Conservation (phyloP, 108 stramenopile genomes). For the Pseudonitzschia multistriata region DNA sequence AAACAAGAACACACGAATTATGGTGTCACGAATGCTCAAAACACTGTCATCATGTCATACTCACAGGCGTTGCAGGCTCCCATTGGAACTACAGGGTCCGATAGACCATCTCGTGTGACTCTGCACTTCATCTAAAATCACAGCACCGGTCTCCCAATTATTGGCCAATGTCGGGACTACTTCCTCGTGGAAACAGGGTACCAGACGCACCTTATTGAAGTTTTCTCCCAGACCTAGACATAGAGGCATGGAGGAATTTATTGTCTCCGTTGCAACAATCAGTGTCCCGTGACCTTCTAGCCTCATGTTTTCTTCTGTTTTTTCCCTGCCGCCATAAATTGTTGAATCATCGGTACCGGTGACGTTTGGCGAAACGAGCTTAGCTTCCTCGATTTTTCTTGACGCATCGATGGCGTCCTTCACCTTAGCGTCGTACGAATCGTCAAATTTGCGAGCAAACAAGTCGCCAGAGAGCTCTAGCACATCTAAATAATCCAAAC, state of each 20-base stretch:
- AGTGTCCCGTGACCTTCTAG: slow-evolving; percentile 84
- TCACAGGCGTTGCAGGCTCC: slow-evolving; percentile 62
- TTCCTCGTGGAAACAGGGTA: slow-evolving; percentile 76
- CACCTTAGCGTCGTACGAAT: slow-evolving; percentile 55
- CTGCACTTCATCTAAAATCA: slow-evolving; percentile 75
- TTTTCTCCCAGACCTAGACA: slow-evolving; percentile 68
- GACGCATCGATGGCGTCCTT: slow-evolving; percentile 70
- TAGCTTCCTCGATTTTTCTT: slow-evolving; percentile 47
- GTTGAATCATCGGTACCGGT: slow-evolving; percentile 4
- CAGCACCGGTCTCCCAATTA: slow-evolving; percentile 82
- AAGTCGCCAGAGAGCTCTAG: slow-evolving; percentile 81
- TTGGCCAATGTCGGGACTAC: slow-evolving; percentile 61
- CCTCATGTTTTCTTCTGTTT: slow-evolving; percentile 25
- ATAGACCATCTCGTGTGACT: slow-evolving; percentile 80
- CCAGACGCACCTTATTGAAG: slow-evolving; percentile 53
- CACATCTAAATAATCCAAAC: slow-evolving; percentile 76
- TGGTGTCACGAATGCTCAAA: neutral
- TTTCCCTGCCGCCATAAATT: neutral
- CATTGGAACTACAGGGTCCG: slow-evolving; percentile 84
- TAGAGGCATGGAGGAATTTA: slow-evolving; percentile 53
- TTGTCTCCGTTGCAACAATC: slow-evolving; percentile 81
- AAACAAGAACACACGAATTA: neutral
- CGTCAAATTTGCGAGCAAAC: slow-evolving; percentile 88
- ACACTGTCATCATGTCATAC: slow-evolving; percentile 8
- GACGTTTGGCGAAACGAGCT: slow-evolving; percentile 24